Base-by-base conservation (phyloP, 2,329 filamentous ascomycete species). In the Knufia fluminis region DNA sequence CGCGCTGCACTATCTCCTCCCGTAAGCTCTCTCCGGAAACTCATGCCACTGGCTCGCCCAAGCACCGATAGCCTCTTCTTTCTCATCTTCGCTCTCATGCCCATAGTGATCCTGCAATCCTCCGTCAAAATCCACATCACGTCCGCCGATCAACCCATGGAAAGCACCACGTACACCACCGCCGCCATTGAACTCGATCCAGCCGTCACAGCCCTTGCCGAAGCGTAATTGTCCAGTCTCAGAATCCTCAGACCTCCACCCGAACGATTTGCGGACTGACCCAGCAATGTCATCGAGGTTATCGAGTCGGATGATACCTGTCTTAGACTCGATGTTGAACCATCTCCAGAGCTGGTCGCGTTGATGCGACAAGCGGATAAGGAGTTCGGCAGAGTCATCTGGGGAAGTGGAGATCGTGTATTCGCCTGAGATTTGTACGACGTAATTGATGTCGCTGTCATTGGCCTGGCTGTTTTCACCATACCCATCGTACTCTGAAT, bases 151-250 rank as follows among this genome's bases (percentile, higher is more conserved):
- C 31, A 56, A 26, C 3, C 52, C 50, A 32, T 33, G 39, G 28
- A 56, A 56, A 14, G 19, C 17, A 4, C 52, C 54, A 10, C 26
- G n/a, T 14, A 56, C 32, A 22, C 31, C 32, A 3, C 50, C 54
- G 16, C 20, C 24, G 14, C 52, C 42, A 19, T 56, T 49, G 40
- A 56, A 56, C 19, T 50, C 41, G 8, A 56, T 39, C n/a, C 22
- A 24, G 17, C 54, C 54, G 44, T 54, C 42, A 28, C 52, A 56
- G 2, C 50, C 54, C 16, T 50, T 52, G 3, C 52, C 52, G 24
- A 56, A 56, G 10, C 19, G 49, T 35, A 52, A 22, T 6, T 22
- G 12, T 10, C 52, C 52, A 14, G 42, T 50, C 2, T 48, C 26
- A 1, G 35, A 23, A 41, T 56, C 48, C 24, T 47, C 47, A 2